Evolutionary conservation across 345 rosid genomes (phyloP).

Genomic region (Citrus inodora): DNA sequence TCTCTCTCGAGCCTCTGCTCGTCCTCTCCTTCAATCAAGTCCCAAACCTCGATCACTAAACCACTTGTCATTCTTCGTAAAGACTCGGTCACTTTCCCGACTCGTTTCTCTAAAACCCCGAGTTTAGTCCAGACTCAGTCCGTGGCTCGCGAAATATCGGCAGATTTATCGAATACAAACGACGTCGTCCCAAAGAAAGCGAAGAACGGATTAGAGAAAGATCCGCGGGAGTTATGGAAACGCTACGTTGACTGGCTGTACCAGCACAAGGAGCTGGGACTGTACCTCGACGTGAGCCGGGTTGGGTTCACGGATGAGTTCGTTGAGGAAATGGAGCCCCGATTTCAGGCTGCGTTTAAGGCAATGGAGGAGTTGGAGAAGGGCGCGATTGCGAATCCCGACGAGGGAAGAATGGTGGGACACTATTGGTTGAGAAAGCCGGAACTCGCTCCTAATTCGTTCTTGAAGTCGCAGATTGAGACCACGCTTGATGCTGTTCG

Average conservation of each 20-base stretch:
- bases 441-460: constrained; percentile 58
- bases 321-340: constrained; percentile 70
- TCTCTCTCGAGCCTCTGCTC: constrained; percentile 47
- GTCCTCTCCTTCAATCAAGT: constrained; percentile 42
- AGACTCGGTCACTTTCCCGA: constrained; percentile 38
- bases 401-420: constrained; percentile 97
- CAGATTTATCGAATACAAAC: constrained; percentile 35
- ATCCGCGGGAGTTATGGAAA: constrained; percentile 61
- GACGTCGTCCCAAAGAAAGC: constrained; percentile 24
- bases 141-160: constrained; percentile 53
- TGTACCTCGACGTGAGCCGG: constrained; percentile 87
- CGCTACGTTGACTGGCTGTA: constrained; percentile 92
- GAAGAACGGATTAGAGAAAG: constrained; percentile 58
- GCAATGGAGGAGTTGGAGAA: constrained; percentile 86
- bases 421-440: constrained; percentile 93
- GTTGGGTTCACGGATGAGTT: constrained; percentile 84
- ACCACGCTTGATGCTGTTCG: constrained; percentile 65
- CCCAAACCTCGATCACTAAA: constrained; percentile 16
- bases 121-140: constrained; percentile 29
- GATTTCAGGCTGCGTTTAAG: constrained; percentile 63
- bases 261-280: constrained; percentile 87
- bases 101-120: constrained; percentile 24
- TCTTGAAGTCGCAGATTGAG: constrained; percentile 62
- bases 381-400: constrained; percentile 94
- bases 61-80: constrained; percentile 23